phyloP scores from a whole-genome alignment of 331 rosid species.

The Erythrophleum ivorense region DNA sequence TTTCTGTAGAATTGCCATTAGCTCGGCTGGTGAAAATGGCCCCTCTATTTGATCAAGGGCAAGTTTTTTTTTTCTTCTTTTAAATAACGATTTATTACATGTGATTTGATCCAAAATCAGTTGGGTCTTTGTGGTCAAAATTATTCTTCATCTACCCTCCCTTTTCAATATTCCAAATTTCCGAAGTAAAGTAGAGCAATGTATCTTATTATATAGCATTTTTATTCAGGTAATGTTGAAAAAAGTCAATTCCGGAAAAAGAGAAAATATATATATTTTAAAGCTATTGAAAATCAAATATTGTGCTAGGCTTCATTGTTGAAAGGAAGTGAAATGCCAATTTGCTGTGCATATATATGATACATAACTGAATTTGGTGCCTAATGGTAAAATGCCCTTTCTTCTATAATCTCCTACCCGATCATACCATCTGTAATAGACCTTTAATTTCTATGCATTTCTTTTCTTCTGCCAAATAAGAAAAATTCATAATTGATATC shows the following conservation, averaged over 20 bases:
- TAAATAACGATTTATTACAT: background rate
- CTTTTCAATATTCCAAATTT: background rate
- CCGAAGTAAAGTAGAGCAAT: background rate
- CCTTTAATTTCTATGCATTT: no score
- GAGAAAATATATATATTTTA: background rate
- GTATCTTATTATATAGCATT: background rate
- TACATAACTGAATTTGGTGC: background rate
- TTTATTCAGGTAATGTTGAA: background rate
- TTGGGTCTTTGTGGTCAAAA: background rate
- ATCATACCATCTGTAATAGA: no score
- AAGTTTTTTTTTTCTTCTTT: constrained; percentile 17
- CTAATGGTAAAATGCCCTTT: background rate
- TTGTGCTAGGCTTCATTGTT: background rate
- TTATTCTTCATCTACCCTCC: background rate
- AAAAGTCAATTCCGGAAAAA: background rate
- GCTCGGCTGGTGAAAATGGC: no score
- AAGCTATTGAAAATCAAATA: background rate
- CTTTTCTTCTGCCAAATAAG: no score
- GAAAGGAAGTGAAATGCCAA: background rate
- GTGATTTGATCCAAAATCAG: background rate
- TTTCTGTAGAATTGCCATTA: background rate
- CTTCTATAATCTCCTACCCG: no score
- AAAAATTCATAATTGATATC: background rate
- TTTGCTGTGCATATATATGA: background rate
- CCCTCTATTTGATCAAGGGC: background rate